A percentile compares a stretch with the other conserved stretches of the same genome.
These are phyloP conservation scores for Teunomyces lycoperdinae DNA, from an alignment of 805 yeast genomes.

Conservation along the genomic window DNA sequence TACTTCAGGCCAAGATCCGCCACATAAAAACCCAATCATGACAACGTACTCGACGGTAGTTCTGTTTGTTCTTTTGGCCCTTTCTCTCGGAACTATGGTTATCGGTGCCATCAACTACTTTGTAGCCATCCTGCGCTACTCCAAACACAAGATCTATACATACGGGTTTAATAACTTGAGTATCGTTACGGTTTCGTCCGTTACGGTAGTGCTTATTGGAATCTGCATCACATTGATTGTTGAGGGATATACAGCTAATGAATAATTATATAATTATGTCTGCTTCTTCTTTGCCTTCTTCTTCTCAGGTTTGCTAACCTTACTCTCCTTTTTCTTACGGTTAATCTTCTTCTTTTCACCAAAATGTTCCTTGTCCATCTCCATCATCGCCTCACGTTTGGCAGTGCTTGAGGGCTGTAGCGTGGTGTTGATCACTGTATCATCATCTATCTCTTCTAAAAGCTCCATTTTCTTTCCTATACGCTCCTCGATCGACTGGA, in stretches of 20 bases:
- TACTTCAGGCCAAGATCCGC: constrained; percentile 15
- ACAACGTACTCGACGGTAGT: constrained; percentile 25
- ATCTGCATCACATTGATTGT: constrained; percentile 25
- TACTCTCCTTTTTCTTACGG: constrained; percentile 34
- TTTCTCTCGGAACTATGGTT: constrained; percentile 38
- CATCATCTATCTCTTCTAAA: constrained; percentile 69
- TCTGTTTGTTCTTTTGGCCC: constrained; percentile 33
- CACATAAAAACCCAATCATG: background rate
- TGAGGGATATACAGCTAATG: constrained; percentile 9
- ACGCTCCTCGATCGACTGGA: constrained; percentile 83
- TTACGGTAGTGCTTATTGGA: constrained; percentile 34
- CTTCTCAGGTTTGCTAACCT: constrained; percentile 3
- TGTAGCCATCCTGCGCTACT: constrained; percentile 43
- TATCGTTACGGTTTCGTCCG: constrained; percentile 28
- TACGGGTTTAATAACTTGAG: constrained; percentile 32
- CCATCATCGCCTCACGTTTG: constrained; percentile 86
- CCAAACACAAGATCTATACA: constrained; percentile 39
- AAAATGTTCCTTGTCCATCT: constrained; percentile 87
- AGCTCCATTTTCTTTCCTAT: constrained; percentile 77
- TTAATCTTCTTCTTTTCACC: constrained; percentile 67
- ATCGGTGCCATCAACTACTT: constrained; percentile 42
- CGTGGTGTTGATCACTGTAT: constrained; percentile 69
- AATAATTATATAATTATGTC: background rate
- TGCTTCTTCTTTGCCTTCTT: constrained; percentile 4
- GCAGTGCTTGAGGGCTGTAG: constrained; percentile 73